Evolutionary conservation across 2,329 filamentous ascomycete genomes (phyloP).

Genomic region (Botrytis paeoniae): DNA sequence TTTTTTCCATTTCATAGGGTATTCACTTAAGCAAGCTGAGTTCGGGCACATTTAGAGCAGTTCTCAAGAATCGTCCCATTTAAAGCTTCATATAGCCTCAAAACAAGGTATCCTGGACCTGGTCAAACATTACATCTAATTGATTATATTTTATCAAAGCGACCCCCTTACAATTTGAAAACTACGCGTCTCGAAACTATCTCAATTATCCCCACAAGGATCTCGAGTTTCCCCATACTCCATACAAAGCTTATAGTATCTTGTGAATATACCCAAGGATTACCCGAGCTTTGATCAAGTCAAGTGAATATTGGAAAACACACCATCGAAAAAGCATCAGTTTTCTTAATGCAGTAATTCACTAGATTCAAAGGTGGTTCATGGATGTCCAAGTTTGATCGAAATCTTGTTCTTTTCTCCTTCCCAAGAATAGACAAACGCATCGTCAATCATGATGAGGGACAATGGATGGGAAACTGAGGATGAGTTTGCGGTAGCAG

Average conservation of each 20-base stretch:
- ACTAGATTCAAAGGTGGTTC: neutral
- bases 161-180: neutral
- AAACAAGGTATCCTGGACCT: slow-evolving; percentile 12
- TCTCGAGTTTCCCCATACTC: neutral
- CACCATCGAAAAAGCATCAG: neutral
- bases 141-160: slow-evolving; percentile 6
- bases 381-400: slow-evolving; percentile 7
- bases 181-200: neutral
- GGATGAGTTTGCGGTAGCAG: slow-evolving; percentile 56
- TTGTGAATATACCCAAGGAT: neutral
- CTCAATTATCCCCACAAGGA: neutral
- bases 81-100: neutral
- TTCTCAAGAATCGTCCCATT: slow-evolving; percentile 3
- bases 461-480: slow-evolving; percentile 56
- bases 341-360: slow-evolving; percentile 10
- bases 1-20: slow-evolving; percentile 10
- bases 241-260: neutral
- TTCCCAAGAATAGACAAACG: neutral
- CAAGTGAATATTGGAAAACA: slow-evolving; percentile 9
- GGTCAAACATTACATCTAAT: slow-evolving; percentile 1
- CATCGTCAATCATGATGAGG: slow-evolving; percentile 43
- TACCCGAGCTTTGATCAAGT: slow-evolving; percentile 12
- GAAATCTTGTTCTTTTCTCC: slow-evolving; percentile 5
- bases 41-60: neutral
- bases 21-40: neutral